A percentile compares a stretch with the other conserved stretches of the same genome.
Conservation (phyloP, 352 stramenopile genomes). For the Phytopythium chamaehyphon region DNA sequence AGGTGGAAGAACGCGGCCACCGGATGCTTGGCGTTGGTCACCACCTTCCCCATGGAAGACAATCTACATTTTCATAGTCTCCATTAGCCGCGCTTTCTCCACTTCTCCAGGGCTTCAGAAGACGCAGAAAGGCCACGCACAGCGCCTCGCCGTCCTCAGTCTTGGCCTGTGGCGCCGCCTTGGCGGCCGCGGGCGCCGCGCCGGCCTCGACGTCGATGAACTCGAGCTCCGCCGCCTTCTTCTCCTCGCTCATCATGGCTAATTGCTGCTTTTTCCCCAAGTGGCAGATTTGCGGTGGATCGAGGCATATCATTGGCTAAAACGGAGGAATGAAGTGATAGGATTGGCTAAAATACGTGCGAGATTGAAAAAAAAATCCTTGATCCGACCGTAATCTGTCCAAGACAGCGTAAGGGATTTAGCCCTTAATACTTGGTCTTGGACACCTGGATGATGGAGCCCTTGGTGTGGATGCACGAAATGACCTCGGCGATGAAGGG, state of each 20-base stretch:
- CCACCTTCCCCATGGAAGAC: conserved; percentile 61
- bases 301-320: conserved; percentile 1
- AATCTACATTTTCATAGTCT: too few species aligned
- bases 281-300: not conserved
- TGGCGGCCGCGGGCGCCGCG: conserved; percentile 10
- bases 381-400: conserved; percentile 4
- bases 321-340: not conserved
- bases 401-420: conserved; percentile 2
- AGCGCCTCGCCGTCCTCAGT: conserved; percentile 48
- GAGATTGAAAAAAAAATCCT: too few species aligned
- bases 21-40: conserved; percentile 89
- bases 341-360: conserved; percentile 22
- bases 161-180: conserved; percentile 16
- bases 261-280: not conserved
- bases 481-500: conserved; percentile 88
- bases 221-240: conserved; percentile 67
- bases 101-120: too few species aligned
- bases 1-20: conserved; percentile 95
- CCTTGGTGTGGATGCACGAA: conserved; percentile 85
- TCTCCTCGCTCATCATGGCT: conserved; percentile 58
- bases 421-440: conserved; percentile 62
- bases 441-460: conserved; percentile 79
- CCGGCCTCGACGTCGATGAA: conserved; percentile 69
- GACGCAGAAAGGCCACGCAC: conserved; percentile 22
- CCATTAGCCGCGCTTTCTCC: too few species aligned